These are phyloP conservation scores for Acer saccharum DNA, from an alignment of 345 rosid species.

Conservation along the genomic window DNA sequence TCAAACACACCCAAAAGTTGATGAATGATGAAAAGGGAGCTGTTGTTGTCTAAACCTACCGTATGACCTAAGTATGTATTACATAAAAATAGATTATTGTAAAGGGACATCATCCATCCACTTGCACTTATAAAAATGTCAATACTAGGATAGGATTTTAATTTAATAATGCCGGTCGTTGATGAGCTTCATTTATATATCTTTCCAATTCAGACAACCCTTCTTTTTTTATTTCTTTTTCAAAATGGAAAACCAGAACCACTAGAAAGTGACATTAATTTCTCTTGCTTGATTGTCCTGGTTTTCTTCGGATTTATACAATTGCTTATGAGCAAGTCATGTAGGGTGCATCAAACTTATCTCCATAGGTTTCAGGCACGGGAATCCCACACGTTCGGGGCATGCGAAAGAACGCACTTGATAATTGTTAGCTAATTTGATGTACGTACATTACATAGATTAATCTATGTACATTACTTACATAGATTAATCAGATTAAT, in stretches of 20 bases:
- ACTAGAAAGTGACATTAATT: not conserved
- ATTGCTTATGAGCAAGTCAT: too few species aligned
- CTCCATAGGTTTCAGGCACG: too few species aligned
- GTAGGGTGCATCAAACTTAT: too few species aligned
- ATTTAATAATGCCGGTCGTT: not conserved
- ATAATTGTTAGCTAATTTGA: too few species aligned
- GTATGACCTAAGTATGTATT: not conserved
- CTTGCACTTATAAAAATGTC: not conserved
- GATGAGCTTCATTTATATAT: not conserved
- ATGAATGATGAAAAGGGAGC: not conserved
- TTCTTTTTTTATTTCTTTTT: not conserved
- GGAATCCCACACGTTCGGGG: too few species aligned
- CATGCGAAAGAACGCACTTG: too few species aligned
- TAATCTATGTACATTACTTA: too few species aligned
- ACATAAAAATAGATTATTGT: not conserved
- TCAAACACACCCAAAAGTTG: not conserved
- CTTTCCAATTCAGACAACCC: constrained; percentile 8
- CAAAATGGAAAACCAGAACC: too few species aligned
- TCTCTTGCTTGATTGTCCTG: not conserved
- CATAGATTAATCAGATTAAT: not conserved
- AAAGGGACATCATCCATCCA: not conserved
- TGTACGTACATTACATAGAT: too few species aligned
- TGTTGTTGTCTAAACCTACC: not conserved
- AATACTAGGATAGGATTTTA: not conserved
- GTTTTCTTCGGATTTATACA: too few species aligned